Conservation (phyloP, 257 asterid species). For the Haberlea rhodopensis region DNA sequence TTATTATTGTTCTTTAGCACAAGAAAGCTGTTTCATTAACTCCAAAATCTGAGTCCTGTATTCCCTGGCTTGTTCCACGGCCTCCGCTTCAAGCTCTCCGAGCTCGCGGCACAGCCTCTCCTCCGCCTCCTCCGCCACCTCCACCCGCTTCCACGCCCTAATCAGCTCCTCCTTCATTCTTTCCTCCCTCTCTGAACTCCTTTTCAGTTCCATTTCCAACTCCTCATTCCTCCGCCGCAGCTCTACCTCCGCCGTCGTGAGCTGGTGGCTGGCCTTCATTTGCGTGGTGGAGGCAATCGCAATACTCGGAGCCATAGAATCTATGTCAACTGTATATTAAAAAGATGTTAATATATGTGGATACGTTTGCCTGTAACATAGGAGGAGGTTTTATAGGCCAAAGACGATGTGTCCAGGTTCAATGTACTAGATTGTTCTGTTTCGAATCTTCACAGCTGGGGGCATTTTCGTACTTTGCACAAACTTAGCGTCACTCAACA, state of each 20-base stretch:
- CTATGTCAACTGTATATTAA: background rate
- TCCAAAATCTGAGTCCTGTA: slow-evolving; percentile 40
- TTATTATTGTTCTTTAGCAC: slow-evolving; percentile 33
- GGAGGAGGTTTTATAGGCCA: slow-evolving; percentile 12
- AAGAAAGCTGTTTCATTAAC: slow-evolving; percentile 48
- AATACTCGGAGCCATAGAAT: slow-evolving; percentile 22
- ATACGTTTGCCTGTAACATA: background rate
- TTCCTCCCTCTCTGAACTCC: slow-evolving; percentile 51
- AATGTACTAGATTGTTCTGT: slow-evolving; percentile 44
- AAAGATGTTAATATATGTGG: too few relatives aligned
- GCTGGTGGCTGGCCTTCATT: background rate
- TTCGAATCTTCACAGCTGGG: too few relatives aligned
- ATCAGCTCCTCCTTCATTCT: slow-evolving; percentile 52
- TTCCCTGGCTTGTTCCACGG: slow-evolving; percentile 68
- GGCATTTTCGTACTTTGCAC: too few relatives aligned
- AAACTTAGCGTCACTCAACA: too few relatives aligned
- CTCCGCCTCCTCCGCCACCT: slow-evolving; percentile 83
- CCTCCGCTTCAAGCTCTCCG: slow-evolving; percentile 45
- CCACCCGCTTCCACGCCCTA: slow-evolving; percentile 39
- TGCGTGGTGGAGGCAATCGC: background rate
- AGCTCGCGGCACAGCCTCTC: slow-evolving; percentile 78
- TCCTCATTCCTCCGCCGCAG: slow-evolving; percentile 66
- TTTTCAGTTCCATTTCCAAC: slow-evolving; percentile 52
- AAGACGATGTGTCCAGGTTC: slow-evolving; percentile 51
- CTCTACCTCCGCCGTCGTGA: slow-evolving; percentile 29